A percentile compares a stretch with the other conserved stretches of the same genome.
Conservation (phyloP, 2,329 filamentous ascomycete genomes). For the Curvularia hawaiiensis region DNA sequence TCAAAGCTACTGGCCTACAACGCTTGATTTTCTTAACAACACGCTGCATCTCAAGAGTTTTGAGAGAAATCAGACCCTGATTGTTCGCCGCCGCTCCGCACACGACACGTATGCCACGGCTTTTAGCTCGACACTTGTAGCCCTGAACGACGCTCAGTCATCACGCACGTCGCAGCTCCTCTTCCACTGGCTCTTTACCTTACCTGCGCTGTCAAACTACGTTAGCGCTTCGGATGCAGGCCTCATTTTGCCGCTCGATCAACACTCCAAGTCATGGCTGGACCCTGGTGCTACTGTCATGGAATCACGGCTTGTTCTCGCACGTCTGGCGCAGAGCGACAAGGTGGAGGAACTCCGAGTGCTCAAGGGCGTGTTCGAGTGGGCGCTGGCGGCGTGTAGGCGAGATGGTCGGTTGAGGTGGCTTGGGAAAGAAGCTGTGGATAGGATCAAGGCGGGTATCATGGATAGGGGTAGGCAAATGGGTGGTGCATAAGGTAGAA, state of each 20-base stretch:
- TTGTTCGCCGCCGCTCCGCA: slow-evolving; percentile 69
- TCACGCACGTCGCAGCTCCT: slow-evolving; percentile 49
- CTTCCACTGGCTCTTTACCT: slow-evolving; percentile 76
- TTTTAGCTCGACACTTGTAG: slow-evolving; percentile 77
- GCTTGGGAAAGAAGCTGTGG: slow-evolving; percentile 62
- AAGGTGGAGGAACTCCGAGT: slow-evolving; percentile 58
- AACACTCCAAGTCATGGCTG: slow-evolving; percentile 53
- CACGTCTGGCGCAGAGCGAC: slow-evolving; percentile 54
- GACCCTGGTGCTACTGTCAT: slow-evolving; percentile 66
- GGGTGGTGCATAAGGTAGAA: slow-evolving; percentile 6
- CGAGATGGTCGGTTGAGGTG: slow-evolving; percentile 54
- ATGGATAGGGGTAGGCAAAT: slow-evolving; percentile 45
- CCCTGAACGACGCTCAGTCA: slow-evolving; percentile 66
- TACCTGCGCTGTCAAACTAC: slow-evolving; percentile 57
- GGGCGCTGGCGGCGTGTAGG: slow-evolving; percentile 58
- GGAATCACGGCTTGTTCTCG: slow-evolving; percentile 72
- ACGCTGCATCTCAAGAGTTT: slow-evolving; percentile 68
- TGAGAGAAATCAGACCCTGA: slow-evolving; percentile 71
- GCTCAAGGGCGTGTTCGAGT: slow-evolving; percentile 67
- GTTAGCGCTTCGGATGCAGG: slow-evolving; percentile 63
- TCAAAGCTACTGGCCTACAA: slow-evolving; percentile 79
- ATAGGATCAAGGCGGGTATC: slow-evolving; percentile 59
- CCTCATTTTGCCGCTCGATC: slow-evolving; percentile 49
- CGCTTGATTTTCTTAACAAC: slow-evolving; percentile 72
- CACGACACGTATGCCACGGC: slow-evolving; percentile 62